A percentile compares a stretch with the other conserved stretches of the same genome.
Conservation (phyloP, 345 rosid genomes). For the Moricandia arvensis region DNA sequence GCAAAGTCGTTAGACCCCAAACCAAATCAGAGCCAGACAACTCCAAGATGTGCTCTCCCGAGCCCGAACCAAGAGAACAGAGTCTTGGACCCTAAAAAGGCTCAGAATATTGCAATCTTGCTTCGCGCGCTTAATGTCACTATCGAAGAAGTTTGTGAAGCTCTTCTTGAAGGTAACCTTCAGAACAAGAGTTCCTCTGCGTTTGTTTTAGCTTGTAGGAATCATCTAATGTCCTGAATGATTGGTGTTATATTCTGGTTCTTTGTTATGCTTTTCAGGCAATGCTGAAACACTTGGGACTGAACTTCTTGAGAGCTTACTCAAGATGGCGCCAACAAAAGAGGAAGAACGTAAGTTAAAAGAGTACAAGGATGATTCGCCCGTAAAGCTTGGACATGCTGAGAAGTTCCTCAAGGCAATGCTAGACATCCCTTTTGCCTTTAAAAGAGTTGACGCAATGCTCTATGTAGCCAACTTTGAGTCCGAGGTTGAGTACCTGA, state of each 20-base stretch:
- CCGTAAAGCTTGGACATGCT: constrained; percentile 78
- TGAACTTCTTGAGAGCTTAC: constrained; percentile 90
- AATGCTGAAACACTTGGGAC: constrained; percentile 86
- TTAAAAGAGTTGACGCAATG: constrained; percentile 80
- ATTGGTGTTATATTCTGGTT: neutral
- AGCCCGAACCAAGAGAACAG: constrained; percentile 65
- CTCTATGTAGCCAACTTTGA: constrained; percentile 87
- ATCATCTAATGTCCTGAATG: neutral
- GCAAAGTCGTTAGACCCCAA: constrained; percentile 60
- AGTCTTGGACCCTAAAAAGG: constrained; percentile 92
- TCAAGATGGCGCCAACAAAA: constrained; percentile 91
- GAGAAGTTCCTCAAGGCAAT: constrained; percentile 89
- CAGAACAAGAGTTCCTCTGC: neutral
- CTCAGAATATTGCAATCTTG: constrained; percentile 91
- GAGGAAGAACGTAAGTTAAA: constrained; percentile 89
- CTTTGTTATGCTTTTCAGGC: constrained; percentile 48
- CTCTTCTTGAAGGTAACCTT: constrained; percentile 84
- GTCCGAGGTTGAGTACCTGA: constrained; percentile 84
- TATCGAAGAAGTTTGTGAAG: constrained; percentile 94
- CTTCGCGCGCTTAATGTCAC: constrained; percentile 92
- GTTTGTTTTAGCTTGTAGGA: neutral
- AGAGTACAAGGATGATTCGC: constrained; percentile 75
- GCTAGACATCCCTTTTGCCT: constrained; percentile 93
- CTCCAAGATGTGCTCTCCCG: constrained; percentile 58
- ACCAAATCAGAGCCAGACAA: constrained; percentile 53